Evolutionary conservation across 2,329 filamentous ascomycete species (phyloP), one percentile per base, ranked within the genome.

Genomic region (Aspergillus pseudonomiae): DNA sequence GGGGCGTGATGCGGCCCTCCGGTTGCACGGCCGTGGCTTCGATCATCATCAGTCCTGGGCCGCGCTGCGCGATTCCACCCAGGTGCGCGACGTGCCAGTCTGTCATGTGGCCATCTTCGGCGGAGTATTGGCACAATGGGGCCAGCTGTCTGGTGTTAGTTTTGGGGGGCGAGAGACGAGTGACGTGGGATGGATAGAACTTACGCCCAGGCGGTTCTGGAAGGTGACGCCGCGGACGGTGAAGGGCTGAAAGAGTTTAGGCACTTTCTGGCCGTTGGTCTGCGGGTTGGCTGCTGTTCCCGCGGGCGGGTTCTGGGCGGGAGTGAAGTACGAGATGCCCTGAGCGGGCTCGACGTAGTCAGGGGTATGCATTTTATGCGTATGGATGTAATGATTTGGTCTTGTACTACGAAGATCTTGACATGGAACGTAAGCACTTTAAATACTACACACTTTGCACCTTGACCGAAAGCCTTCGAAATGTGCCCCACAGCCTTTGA

Each of bases 81-180:
- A 94, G 83, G 73, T 96, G 93, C 19, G 93, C 88, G 57, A 94
- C 81, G 77, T 97, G 93, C 86, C 89, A 97, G 74, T 91, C 85
- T 1, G 91, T 94, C 67, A 90, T 82, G 77, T 94, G 90, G 45
- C 94, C 89, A 73, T 90, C 85, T 52, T 88, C 73, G 16, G 88
- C 86, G 7, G 84, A 87, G 78, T 91, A 91, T 75, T 91, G 88
- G 75, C 89, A 91, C 4, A 90, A 78, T 0, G 88, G 88, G 2
- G 86, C 84, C 12, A 89, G 79, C 79, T 82, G 57, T 12, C 7
- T 3, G 6, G n/a, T 3, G 32, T 52, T 39, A 41, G 52, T 54
- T 19, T 16, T 1, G 30, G 12, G 11, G 28, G 28, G 24, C 30
- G 11, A 43, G 24, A 28, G 4, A 3, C 26, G 14, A 10, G 43